These are phyloP conservation scores for Fusarium tuaranense DNA, from an alignment of 2,329 filamentous ascomycete genomes.

Conservation along the genomic window DNA sequence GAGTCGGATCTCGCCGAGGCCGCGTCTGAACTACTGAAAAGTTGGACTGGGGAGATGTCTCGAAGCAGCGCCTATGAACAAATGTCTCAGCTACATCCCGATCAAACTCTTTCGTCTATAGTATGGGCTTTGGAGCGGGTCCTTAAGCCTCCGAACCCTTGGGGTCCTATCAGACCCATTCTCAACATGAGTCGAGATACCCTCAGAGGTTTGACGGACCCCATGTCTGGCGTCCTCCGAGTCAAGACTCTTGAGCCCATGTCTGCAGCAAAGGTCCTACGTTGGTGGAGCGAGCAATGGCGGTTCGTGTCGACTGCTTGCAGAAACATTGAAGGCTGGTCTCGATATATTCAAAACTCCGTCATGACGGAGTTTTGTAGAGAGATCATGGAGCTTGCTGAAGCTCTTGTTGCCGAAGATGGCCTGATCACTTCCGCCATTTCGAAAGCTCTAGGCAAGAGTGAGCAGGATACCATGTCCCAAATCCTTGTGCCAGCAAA, in stretches of 20 bases:
- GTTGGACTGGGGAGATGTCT: constrained; percentile 75
- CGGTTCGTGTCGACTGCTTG: constrained; percentile 84
- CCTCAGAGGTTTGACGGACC: constrained; percentile 67
- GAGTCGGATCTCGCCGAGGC: constrained; percentile 83
- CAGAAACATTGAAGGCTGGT: constrained; percentile 86
- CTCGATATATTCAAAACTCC: constrained; percentile 77
- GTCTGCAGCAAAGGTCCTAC: constrained; percentile 75
- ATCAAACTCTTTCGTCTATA: constrained; percentile 57
- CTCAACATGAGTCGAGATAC: constrained; percentile 69
- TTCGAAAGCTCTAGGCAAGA: constrained; percentile 55
- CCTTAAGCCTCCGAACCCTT: constrained; percentile 56
- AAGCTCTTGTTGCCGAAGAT: constrained; percentile 86
- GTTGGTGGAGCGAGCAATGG: constrained; percentile 91
- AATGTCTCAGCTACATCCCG: constrained; percentile 54
- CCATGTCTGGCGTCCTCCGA: constrained; percentile 66
- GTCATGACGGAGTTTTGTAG: constrained; percentile 93
- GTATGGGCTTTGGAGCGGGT: constrained; percentile 55
- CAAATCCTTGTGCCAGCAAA: constrained; percentile 55
- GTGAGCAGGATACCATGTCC: constrained; percentile 54
- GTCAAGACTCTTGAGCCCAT: constrained; percentile 66
- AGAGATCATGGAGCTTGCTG: constrained; percentile 94
- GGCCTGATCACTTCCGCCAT: constrained; percentile 80
- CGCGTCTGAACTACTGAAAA: constrained; percentile 84
- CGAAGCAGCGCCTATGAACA: constrained; percentile 56
- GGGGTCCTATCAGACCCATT: constrained; percentile 68